phyloP scores from a whole-genome alignment of 192 early-diverging fungal genomes.

The Phycomyces blakesleeanus region DNA sequence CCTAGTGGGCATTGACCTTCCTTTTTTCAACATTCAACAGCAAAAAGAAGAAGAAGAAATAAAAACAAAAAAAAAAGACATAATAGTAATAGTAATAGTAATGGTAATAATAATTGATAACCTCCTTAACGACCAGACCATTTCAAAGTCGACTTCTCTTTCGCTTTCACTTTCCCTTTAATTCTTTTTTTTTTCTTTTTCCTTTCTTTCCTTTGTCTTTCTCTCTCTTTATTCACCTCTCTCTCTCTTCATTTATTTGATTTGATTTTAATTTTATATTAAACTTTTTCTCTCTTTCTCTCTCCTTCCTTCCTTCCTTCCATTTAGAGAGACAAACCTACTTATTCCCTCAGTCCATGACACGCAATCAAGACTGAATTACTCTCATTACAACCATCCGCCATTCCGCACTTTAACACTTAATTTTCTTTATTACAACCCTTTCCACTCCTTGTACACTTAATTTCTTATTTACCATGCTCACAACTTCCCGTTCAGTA shows the following conservation, averaged over 20 bases:
- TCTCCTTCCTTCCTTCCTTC: slow-evolving; percentile 11
- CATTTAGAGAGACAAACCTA: slow-evolving; percentile 4
- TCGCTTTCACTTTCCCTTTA: slow-evolving; percentile 11
- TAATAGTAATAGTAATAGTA: too few species aligned
- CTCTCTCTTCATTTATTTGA: slow-evolving; percentile 11
- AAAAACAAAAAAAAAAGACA: too few species aligned
- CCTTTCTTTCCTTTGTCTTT: slow-evolving; percentile 6
- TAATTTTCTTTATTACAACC: slow-evolving; percentile 6
- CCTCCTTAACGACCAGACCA: background rate
- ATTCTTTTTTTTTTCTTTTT: slow-evolving; percentile 7
- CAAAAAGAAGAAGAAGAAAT: background rate
- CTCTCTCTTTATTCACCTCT: slow-evolving; percentile 9
- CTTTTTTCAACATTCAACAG: slow-evolving; percentile 1
- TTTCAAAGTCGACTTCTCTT: slow-evolving; percentile 1
- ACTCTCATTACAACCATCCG: too few species aligned
- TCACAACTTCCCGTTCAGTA: slow-evolving; percentile 20
- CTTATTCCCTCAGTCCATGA: background rate
- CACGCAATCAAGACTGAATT: background rate
- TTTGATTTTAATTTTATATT: background rate
- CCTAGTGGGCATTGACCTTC: slow-evolving; percentile 3
- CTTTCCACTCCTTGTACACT: slow-evolving; percentile 1
- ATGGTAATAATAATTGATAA: too few species aligned
- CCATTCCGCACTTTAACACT: too few species aligned
- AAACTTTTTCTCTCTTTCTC: slow-evolving; percentile 8
- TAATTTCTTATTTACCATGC: slow-evolving; percentile 5